Evolutionary conservation across 1,284 basidiomycete species (phyloP).

Genomic region (Fomitopsis pinicola): DNA sequence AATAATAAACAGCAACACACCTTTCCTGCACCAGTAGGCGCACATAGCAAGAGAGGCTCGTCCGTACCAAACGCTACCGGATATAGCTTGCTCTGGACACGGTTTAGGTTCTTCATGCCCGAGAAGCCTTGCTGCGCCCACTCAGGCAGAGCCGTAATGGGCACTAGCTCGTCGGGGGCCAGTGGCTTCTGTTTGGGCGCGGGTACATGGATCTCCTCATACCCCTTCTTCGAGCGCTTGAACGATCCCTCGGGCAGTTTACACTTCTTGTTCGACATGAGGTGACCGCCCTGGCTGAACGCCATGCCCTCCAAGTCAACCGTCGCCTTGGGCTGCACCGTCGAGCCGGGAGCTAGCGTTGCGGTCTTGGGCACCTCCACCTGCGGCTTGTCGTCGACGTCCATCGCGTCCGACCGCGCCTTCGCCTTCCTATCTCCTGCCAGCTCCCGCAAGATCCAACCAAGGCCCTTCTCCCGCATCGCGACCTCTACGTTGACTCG

Average conservation of each 20-base stretch:
- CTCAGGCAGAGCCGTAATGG: constrained; percentile 71
- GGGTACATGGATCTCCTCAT: constrained; percentile 98
- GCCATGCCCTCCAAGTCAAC: constrained; percentile 95
- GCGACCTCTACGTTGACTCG: constrained; percentile 94
- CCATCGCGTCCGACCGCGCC: constrained; percentile 63
- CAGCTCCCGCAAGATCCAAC: constrained; percentile 92
- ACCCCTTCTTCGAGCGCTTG: constrained; percentile 95
- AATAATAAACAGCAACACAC: constrained; percentile 37
- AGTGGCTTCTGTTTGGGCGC: constrained; percentile 81
- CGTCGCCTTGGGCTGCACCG: constrained; percentile 80
- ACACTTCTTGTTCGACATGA: constrained; percentile 99
- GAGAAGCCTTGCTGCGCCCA: constrained; percentile 89
- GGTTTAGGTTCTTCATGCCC: constrained; percentile 80
- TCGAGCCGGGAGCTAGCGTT: constrained; percentile 86
- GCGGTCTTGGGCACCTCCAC: constrained; percentile 77
- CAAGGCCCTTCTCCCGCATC: constrained; percentile 96
- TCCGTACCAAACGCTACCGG: constrained; percentile 94
- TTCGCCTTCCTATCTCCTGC: constrained; percentile 71
- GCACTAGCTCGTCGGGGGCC: constrained; percentile 70
- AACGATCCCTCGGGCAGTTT: constrained; percentile 97
- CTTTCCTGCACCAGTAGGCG: constrained; percentile 98
- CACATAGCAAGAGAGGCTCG: constrained; percentile 94
- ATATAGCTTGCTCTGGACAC: constrained; percentile 91
- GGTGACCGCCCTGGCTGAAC: constrained; percentile 92
- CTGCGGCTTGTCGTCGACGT: constrained; percentile 60